Evolutionary conservation across 305 asterid species (phyloP), one percentile per base, ranked within the genome.

Genomic region (Andrographis paniculata): DNA sequence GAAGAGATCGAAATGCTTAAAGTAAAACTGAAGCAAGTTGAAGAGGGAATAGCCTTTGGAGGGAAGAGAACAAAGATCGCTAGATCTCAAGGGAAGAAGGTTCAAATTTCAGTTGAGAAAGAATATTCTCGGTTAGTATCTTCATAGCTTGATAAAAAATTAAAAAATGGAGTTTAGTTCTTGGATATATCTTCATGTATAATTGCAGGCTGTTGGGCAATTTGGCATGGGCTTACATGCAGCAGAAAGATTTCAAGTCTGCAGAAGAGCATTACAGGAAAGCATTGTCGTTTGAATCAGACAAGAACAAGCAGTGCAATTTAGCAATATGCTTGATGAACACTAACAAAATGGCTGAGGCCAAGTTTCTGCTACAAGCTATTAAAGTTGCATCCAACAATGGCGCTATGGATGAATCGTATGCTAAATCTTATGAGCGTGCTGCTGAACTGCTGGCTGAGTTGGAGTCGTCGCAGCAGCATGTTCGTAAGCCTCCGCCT

Each of bases 221-320:
- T 58, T 56, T 91, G 68, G 99, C 89, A 16, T 91, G 99, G 99
- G 88, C 94, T 14, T 70, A 71, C 52, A 70, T 91, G 89, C 93
- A 80, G 65, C 67, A 52, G 23, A 63, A 77, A 45, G 87, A 91
- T 58, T 87, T 54, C 69, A 78, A 64, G 55, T 70, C 73, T 5
- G 95, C 96, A 1, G 96, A 78, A 67, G 94, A 87, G 46, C 46
- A 64, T 49, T 91, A 91, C 59, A 76, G 98, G 61, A 91, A 87
- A 75, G 84, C 96, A 20, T 86, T 91, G 35, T 78, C 85, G 4
- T 62, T 83, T 40, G 94, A 79, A 60, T 56, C 69, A 1, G 99
- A 91, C 60, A 87, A 72, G 80, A 91, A 87, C 65, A 87, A 79
- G 64, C 89, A 83, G 73, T 87, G 96, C 75, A 87, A 91, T 58